Evolutionary conservation across 768 basidiomycete species (phyloP).

Genomic region (Postia placenta): DNA sequence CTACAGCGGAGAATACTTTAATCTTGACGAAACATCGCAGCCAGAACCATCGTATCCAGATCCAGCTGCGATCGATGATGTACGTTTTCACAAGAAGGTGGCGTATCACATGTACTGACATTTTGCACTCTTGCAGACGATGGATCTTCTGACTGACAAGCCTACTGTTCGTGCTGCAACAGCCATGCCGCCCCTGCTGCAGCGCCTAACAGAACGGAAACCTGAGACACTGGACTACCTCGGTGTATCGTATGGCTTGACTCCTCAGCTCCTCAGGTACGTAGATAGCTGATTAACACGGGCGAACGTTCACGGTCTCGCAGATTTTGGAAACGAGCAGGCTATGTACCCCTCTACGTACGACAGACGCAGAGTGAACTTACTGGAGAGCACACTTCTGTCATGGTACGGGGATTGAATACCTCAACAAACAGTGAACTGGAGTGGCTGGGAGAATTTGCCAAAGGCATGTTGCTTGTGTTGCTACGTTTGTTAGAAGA

Average conservation of each 20-base stretch:
- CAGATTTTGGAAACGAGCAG: constrained; percentile 94
- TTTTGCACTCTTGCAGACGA: constrained; percentile 26
- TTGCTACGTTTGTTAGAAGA: neutral
- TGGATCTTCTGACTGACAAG: constrained; percentile 69
- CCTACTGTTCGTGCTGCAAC: constrained; percentile 64
- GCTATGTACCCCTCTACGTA: constrained; percentile 87
- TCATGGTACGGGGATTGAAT: constrained; percentile 87
- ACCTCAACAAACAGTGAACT: constrained; percentile 56
- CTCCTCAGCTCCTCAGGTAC: constrained; percentile 72
- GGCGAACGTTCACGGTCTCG: constrained; percentile 5
- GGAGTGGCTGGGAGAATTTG: constrained; percentile 86
- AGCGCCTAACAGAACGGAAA: constrained; percentile 82
- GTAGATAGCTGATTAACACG: no score
- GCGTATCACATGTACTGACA: neutral
- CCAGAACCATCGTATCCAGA: constrained; percentile 58
- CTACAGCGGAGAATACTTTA: constrained; percentile 90
- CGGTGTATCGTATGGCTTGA: constrained; percentile 94
- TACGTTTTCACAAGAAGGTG: constrained; percentile 22
- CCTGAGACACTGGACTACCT: constrained; percentile 91
- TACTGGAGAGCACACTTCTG: constrained; percentile 94
- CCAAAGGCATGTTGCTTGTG: constrained; percentile 50
- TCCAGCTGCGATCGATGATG: constrained; percentile 42
- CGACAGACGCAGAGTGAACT: constrained; percentile 92
- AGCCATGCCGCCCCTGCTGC: constrained; percentile 89
- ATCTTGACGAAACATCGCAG: constrained; percentile 62